These are phyloP conservation scores for Phlebopus sp. DNA, from an alignment of 1,284 basidiomycete species.

Conservation along the genomic window DNA sequence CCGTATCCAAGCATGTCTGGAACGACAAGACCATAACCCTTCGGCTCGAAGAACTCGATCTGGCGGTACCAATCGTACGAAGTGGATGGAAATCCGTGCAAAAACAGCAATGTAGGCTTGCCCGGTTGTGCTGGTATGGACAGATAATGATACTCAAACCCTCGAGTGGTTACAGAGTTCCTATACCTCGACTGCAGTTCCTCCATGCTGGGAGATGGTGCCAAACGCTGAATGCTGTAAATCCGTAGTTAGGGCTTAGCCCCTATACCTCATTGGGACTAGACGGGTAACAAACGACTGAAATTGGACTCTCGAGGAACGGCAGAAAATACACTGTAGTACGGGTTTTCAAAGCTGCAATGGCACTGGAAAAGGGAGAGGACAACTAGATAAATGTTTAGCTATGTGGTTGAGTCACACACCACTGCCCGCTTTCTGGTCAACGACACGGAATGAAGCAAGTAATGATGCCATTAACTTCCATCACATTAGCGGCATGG, in stretches of 20 bases:
- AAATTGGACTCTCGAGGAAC: too few species aligned
- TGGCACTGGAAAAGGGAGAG: too few species aligned
- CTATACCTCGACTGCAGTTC: conserved; percentile 25
- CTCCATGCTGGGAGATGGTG: conserved; percentile 24
- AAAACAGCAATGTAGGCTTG: conserved; percentile 41
- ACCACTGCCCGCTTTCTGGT: too few species aligned
- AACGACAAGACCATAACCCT: conserved; percentile 47
- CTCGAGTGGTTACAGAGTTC: conserved; percentile 17
- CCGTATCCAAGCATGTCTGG: conserved; percentile 52
- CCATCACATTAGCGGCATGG: conserved; percentile 19
- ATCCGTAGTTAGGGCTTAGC: neutral
- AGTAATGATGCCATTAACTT: conserved; percentile 25
- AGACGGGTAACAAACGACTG: too few species aligned
- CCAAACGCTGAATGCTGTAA: neutral
- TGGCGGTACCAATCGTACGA: conserved; percentile 45
- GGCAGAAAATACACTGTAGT: too few species aligned
- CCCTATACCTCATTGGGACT: too few species aligned
- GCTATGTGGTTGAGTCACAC: too few species aligned
- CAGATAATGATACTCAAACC: conserved; percentile 32
- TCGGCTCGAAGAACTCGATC: conserved; percentile 40
- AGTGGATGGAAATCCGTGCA: conserved; percentile 46
- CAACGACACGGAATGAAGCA: conserved; percentile 20
- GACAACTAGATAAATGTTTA: too few species aligned
- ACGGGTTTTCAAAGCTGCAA: too few species aligned
- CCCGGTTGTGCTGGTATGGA: conserved; percentile 20